phyloP scores from a whole-genome alignment of 139 green algal genomes.

The Micromonas commoda region DNA sequence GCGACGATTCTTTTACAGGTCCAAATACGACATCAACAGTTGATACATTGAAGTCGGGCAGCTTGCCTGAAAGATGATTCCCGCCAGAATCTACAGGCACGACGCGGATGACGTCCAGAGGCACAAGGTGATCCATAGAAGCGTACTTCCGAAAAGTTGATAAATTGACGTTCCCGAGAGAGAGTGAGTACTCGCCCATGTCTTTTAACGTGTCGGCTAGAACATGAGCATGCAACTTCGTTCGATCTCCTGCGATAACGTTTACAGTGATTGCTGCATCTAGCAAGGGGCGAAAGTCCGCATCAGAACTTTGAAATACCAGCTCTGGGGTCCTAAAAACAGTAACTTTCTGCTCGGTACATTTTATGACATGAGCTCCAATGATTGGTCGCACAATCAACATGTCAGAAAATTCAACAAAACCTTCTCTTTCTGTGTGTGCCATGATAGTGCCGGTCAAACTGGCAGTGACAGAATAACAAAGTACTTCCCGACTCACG shows the following conservation, averaged over 20 bases:
- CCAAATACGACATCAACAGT: background rate
- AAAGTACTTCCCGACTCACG: background rate
- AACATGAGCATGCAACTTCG: background rate
- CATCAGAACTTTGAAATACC: background rate
- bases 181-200: background rate
- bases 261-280: background rate
- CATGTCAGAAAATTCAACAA: background rate
- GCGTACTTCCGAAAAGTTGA: background rate
- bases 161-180: background rate
- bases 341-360: background rate
- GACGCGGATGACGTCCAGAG: background rate
- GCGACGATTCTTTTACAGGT: background rate
- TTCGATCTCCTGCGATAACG: background rate
- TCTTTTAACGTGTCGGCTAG: background rate
- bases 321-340: background rate
- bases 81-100: background rate
- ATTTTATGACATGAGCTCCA: background rate
- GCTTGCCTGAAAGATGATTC: background rate
- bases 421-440: background rate
- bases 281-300: background rate
- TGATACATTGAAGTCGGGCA: background rate
- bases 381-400: background rate
- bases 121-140: background rate
- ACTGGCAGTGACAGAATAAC: background rate
- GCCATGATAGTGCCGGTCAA: background rate